Base-by-base conservation (phyloP, 768 basidiomycete genomes). In the Termitomyces bulborhizus region DNA sequence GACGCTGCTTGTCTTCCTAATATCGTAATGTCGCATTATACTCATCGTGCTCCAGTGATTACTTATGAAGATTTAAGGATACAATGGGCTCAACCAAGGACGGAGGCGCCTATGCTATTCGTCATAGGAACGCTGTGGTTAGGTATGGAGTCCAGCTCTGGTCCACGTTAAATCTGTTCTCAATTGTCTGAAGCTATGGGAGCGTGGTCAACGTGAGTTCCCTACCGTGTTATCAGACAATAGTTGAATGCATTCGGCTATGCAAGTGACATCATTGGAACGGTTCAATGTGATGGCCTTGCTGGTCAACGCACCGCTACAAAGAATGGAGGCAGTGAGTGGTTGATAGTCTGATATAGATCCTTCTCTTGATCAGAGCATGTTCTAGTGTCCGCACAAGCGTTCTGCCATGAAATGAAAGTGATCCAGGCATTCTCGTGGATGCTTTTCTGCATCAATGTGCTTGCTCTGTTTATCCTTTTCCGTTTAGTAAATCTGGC, bases 331-430 rank as follows among this genome's bases (percentile, higher is more conserved):
- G 62, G 67, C 13, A 82, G 86, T 88, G 62, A 65, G 80, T 68
- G 31, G 27, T 47, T 34, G 16, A 6, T 8, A 18, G 4, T 49
- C 51, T 50, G 29, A 46, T 11, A 34, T 42, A 37, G 18, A 29
- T 31, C 37, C 43, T 13, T 43, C 31, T 12, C 34, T 47, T 59
- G 57, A 57, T 60, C 46, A 31, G n/a, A 26, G 21, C 32, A 49
- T 29, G 9, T 50, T 43, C n/a, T 51, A 90, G 90, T 81, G 54
- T 78, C 79, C 49, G 68, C 70, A 7, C 72, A 73, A 60, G 66
- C 71, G 27, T 90, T 78, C 60, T 92, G 90, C 66, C 86, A 88
- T 66, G 81, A 89, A 64, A 87, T 90, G 85, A 88, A 86, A 68
- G 83, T 84, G 45, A 76, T 89, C 34, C 80, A 90, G 60, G 88